These are phyloP conservation scores for Teratosphaeria destructans DNA, from an alignment of 2,329 filamentous ascomycete species.

Conservation along the genomic window DNA sequence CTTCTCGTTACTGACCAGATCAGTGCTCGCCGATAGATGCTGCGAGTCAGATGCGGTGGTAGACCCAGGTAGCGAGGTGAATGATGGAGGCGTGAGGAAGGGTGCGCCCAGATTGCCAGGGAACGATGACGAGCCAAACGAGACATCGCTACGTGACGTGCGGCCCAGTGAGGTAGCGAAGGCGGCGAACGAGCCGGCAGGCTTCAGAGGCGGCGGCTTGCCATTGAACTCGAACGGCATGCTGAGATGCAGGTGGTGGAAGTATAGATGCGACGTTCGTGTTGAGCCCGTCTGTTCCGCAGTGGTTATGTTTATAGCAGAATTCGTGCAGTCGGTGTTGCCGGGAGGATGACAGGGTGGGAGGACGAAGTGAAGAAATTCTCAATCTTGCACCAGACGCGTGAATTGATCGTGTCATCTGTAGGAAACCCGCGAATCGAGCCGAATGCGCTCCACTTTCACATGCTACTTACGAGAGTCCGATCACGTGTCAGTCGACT, in stretches of 20 bases:
- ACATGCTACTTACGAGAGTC: neutral
- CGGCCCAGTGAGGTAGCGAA: neutral
- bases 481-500: conserved; percentile 11
- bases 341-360: neutral
- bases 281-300: neutral
- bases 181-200: neutral
- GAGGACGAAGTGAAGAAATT: neutral
- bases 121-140: neutral
- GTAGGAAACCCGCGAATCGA: neutral
- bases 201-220: conserved; percentile 2
- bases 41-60: neutral
- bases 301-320: neutral
- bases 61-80: neutral
- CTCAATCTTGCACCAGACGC: neutral
- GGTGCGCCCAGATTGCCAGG: neutral
- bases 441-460: neutral
- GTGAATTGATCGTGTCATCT: neutral
- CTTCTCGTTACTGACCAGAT: neutral
- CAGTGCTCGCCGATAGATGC: neutral
- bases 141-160: neutral
- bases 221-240: conserved; percentile 13
- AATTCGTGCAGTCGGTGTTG: neutral
- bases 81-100: neutral
- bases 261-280: neutral
- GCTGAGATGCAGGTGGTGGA: neutral